Base-by-base conservation (phyloP, 2,329 filamentous ascomycete species). In the Aaosphaeria pasadenensis region DNA sequence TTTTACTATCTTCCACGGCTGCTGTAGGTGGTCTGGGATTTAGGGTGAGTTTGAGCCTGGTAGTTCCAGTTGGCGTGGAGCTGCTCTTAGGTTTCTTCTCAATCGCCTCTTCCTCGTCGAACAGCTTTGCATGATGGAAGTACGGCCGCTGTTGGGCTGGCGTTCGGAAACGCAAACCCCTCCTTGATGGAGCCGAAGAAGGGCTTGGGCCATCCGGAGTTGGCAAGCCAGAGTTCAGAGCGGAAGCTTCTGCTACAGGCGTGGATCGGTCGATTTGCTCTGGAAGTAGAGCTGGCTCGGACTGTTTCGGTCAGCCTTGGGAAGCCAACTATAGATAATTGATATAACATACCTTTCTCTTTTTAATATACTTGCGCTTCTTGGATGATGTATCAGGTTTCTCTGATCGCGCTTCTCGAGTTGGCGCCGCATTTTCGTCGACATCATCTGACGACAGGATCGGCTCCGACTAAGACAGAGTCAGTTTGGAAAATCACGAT, bases 81-180 rank as follows among this genome's bases (percentile, higher is more conserved):
- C n/a, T n/a, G n/a, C 7, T n/a, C 33, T 36, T 17, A 11, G 39
- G 39, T 11, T 46, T 28, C 17, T 40, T 43, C 35, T 32, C 35
- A 32, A 44, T 50, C 7, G 35, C 42, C n/a, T 50, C 47, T 5
- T 49, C 43, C 6, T 60, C 60, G 11, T 68, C 63, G 36, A 65
- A 67, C 4, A 65, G 44, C 42, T 67, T 61, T 11, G 62, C 63
- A 51, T 67, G 56, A 30, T 66, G 62, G 39, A 57, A 63, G 50
- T 69, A 69, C 7, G 66, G 66, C 28, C 64, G 56, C 45, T 67
- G 61, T 44, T 69, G 66, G 13, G 66, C 63, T 32, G 65, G 62
- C 38, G 63, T 66, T 46, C 66, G 57, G 29, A 56, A 55, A 17
- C 66, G 63, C n/a, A 69, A 52, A 11, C 63, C 63, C 31, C 66